phyloP scores from a whole-genome alignment of 1,284 basidiomycete genomes.

The Termitomyces sp. region DNA sequence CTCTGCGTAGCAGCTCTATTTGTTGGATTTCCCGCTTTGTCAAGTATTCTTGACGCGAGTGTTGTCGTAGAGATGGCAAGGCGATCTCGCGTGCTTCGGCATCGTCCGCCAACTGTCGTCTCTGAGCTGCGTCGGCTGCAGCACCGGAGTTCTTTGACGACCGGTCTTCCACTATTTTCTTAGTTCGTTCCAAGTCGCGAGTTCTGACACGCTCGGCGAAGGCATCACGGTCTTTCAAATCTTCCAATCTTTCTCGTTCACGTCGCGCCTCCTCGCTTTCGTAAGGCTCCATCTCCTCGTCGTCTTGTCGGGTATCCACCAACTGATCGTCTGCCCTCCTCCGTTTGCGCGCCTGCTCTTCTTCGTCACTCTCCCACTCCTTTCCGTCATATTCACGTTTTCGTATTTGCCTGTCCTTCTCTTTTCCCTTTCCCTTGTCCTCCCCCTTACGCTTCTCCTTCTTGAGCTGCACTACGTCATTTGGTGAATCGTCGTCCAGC shows the following conservation, averaged over 20 bases:
- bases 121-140: slow-evolving; percentile 78
- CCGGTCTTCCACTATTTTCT: slow-evolving; percentile 90
- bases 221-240: slow-evolving; percentile 85
- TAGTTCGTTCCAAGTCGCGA: slow-evolving; percentile 81
- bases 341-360: slow-evolving; percentile 71
- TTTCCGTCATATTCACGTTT: slow-evolving; percentile 76
- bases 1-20: slow-evolving; percentile 88
- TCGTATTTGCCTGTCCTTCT: slow-evolving; percentile 59
- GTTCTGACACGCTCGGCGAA: slow-evolving; percentile 86
- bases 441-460: slow-evolving; percentile 38
- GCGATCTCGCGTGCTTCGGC: slow-evolving; percentile 70
- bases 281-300: slow-evolving; percentile 44
- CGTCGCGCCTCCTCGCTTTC: slow-evolving; percentile 70
- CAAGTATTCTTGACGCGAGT: slow-evolving; percentile 90
- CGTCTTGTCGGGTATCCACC: slow-evolving; percentile 33
- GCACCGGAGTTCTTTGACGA: slow-evolving; percentile 70
- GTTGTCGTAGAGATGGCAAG: slow-evolving; percentile 78
- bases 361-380: slow-evolving; percentile 87
- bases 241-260: slow-evolving; percentile 76
- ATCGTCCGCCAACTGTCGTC: slow-evolving; percentile 84
- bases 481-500: slow-evolving; percentile 63
- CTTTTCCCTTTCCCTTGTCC: slow-evolving; percentile 45
- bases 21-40: slow-evolving; percentile 95
- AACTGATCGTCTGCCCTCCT: slow-evolving; percentile 44
- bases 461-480: slow-evolving; percentile 42